These are phyloP conservation scores for Mycotypha africana DNA, from an alignment of 371 early-diverging fungal genomes.

Conservation along the genomic window DNA sequence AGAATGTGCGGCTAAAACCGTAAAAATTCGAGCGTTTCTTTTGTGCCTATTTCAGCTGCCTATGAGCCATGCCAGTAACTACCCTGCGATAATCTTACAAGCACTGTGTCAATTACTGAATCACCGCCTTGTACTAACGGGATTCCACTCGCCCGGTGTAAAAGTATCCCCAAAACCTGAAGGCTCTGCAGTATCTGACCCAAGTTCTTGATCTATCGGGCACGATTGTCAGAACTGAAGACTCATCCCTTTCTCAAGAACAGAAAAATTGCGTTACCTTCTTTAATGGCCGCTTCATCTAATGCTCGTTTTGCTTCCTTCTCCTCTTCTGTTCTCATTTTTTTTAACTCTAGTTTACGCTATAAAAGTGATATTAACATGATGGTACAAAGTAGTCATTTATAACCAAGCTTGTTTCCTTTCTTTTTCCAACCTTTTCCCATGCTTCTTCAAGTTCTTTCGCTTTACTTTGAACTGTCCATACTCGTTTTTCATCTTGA, in stretches of 20 bases:
- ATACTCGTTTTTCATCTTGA: conserved; percentile 24
- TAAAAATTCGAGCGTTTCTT: too few species aligned
- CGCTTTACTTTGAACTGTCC: conserved; percentile 51
- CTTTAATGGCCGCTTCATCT: not conserved
- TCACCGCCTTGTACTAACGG: conserved; percentile 2
- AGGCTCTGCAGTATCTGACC: conserved; percentile 16
- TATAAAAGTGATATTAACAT: conserved; percentile 4
- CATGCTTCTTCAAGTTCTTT: conserved; percentile 22
- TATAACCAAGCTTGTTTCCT: too few species aligned
- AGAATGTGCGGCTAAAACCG: too few species aligned
- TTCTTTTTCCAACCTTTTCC: conserved; percentile 14
- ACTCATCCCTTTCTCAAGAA: too few species aligned
- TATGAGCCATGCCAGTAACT: too few species aligned
- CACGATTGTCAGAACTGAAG: too few species aligned
- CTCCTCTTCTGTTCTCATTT: conserved; percentile 8
- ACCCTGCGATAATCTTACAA: too few species aligned
- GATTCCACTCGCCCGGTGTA: conserved; percentile 36
- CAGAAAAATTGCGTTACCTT: not conserved
- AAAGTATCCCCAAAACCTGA: conserved; percentile 38
- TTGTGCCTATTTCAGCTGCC: too few species aligned
- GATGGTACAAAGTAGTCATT: not conserved
- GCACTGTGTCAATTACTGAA: too few species aligned
- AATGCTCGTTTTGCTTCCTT: conserved; percentile 1
- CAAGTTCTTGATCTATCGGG: conserved; percentile 2
- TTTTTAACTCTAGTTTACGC: conserved; percentile 19